Evolutionary conservation across 345 rosid species (phyloP).

Genomic region (Rhodamnia argentea): DNA sequence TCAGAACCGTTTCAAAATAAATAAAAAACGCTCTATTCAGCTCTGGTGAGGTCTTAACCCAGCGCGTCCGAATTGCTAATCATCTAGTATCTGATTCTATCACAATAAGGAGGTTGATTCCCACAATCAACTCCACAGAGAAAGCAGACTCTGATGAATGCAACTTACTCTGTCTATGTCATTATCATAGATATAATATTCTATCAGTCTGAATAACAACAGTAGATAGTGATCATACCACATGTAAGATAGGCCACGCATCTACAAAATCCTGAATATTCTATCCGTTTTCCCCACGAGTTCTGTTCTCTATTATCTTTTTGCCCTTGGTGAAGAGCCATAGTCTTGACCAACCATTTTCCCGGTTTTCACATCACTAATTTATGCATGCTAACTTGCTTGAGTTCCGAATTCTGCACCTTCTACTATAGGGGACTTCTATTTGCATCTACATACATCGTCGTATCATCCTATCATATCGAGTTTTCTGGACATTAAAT

Average conservation of each 20-base stretch:
- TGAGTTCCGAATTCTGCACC: background rate
- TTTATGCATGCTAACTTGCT: background rate
- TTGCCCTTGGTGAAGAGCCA: background rate
- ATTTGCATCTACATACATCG: background rate
- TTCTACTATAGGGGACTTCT: background rate
- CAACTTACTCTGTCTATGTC: background rate
- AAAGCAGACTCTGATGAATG: background rate
- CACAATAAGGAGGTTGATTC: background rate
- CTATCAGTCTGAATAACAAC: background rate
- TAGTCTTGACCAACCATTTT: background rate
- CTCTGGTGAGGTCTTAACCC: background rate
- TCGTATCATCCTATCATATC: background rate
- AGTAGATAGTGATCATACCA: background rate
- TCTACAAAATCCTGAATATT: background rate
- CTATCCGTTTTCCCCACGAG: background rate
- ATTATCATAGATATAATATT: background rate
- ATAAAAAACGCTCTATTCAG: background rate
- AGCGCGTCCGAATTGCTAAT: background rate
- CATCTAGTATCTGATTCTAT: background rate
- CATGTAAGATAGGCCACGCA: background rate
- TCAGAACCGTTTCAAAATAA: background rate
- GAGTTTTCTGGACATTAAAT: background rate
- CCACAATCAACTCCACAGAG: background rate
- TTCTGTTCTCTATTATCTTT: background rate
- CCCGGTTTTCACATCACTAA: background rate